Base-by-base conservation (phyloP, 2,329 filamentous ascomycete genomes). In the Calonectria naviculata region DNA sequence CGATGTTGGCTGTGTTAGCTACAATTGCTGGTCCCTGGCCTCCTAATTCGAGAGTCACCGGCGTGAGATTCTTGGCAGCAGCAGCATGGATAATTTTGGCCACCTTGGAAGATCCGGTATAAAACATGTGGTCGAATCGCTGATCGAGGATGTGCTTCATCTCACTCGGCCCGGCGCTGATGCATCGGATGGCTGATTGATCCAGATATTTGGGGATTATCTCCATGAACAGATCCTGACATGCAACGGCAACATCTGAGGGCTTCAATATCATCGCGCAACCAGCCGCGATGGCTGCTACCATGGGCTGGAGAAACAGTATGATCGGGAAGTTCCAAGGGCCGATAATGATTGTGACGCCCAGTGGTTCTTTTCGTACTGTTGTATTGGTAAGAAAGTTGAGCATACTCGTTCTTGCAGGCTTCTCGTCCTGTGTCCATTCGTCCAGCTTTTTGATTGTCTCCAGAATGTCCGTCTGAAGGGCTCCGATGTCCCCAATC, bases 241-340 rank as follows among this genome's bases (percentile, higher is more conserved):
- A 80, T 0, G 78, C 76, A 0, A 71, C 68, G 0, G 84, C 78
- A 21, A 85, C 67, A 68, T 88, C 86, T 0, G 83, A 84, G 1
- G 86, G 86, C 74, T 88, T 88, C 31, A 88, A 67, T 9, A 87
- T 73, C 10, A 83, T 79, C 31, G 80, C 78, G 65, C 78, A 80
- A 1, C 86, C 86, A 1, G 86, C 85, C 2, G 85, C 80, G 21
- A 87, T 84, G 19, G 85, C 85, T 19, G 81, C 83, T 28, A 86
- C 70, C 41, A 85, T 73, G 24, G 85, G 85, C 65, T 83, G 79
- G 0, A 87, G 60, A 0, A 81, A 68, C 4, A 85, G 76, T 4
- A 81, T 71, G 61, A 87, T 75, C 1, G 86, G 85, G 21, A 83
- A 87, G 69, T 88, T 87, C 85, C 85, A 87, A 3, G 85, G 80